Evolutionary conservation across 495 filamentous ascomycete species (phyloP).

Genomic region (Talaromyces proteolyticus): DNA sequence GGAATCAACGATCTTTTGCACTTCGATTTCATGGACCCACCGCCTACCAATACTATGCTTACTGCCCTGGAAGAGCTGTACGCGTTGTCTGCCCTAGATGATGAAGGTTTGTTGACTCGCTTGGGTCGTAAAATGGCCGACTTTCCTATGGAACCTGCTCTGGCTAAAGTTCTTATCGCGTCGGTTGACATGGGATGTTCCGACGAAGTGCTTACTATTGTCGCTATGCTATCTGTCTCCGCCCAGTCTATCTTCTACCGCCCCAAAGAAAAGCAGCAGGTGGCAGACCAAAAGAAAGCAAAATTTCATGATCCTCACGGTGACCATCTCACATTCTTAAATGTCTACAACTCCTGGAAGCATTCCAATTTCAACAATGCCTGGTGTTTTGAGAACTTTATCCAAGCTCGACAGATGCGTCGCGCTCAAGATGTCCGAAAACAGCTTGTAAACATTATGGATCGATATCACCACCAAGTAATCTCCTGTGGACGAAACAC

Average conservation of each 20-base stretch:
- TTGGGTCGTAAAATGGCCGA: conserved; percentile 96
- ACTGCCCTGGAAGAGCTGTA: conserved; percentile 95
- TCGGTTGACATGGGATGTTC: conserved; percentile 84
- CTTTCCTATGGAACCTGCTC: conserved; percentile 86
- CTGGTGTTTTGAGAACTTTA: conserved; percentile 98
- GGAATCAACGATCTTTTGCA: conserved; percentile 96
- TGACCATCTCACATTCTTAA: conserved; percentile 89
- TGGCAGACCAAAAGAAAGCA: conserved; percentile 94
- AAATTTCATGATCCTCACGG: conserved; percentile 95
- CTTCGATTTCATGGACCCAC: conserved; percentile 99
- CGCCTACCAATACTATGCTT: conserved; percentile 95
- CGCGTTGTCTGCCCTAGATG: conserved; percentile 84
- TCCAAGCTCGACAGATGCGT: conserved; percentile 82
- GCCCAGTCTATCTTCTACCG: conserved; percentile 85
- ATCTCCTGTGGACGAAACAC: conserved; percentile 83
- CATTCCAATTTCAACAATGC: conserved; percentile 69
- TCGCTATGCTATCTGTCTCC: conserved; percentile 81
- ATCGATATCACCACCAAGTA: conserved; percentile 74
- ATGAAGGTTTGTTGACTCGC: conserved; percentile 91
- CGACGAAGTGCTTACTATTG: conserved; percentile 90
- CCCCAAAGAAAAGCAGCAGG: conserved; percentile 91
- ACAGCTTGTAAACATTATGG: conserved; percentile 90
- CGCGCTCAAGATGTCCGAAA: conserved; percentile 88
- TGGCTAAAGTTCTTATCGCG: conserved; percentile 85
- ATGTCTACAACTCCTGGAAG: conserved; percentile 97